phyloP scores from a whole-genome alignment of 2,329 filamentous ascomycete genomes.

The Hymenoscyphus scutula region DNA sequence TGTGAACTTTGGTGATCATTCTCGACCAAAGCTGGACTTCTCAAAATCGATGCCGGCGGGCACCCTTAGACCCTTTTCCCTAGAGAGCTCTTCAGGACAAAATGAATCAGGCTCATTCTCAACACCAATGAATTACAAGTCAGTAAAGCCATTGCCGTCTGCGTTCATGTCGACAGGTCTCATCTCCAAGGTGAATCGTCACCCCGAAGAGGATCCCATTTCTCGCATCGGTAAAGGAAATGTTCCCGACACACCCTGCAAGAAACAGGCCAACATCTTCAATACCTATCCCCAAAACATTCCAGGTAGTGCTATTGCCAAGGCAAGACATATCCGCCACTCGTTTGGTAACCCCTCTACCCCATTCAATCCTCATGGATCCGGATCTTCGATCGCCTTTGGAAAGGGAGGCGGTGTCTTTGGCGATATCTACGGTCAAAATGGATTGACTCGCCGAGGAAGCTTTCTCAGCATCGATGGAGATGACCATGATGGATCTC shows the following conservation, averaged over 20 bases:
- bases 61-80: slow-evolving; percentile 48
- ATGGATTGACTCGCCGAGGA: slow-evolving; percentile 45
- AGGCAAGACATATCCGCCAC: slow-evolving; percentile 62
- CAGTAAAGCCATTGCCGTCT: slow-evolving; percentile 71
- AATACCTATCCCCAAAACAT: slow-evolving; percentile 59
- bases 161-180: slow-evolving; percentile 94
- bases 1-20: slow-evolving; percentile 51
- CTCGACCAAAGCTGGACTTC: slow-evolving; percentile 56
- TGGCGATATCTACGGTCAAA: slow-evolving; percentile 49
- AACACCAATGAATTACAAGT: slow-evolving; percentile 75
- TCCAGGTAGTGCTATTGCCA: slow-evolving; percentile 58
- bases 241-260: slow-evolving; percentile 95
- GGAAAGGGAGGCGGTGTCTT: slow-evolving; percentile 60
- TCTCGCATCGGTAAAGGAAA: slow-evolving; percentile 50
- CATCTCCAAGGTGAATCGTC: slow-evolving; percentile 90
- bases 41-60: slow-evolving; percentile 75
- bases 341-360: slow-evolving; percentile 79
- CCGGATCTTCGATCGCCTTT: slow-evolving; percentile 45
- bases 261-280: slow-evolving; percentile 72
- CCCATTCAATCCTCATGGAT: slow-evolving; percentile 66
- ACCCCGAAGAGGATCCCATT: slow-evolving; percentile 62
- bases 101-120: slow-evolving; percentile 55
- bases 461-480: slow-evolving; percentile 82
- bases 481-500: slow-evolving; percentile 45
- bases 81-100: slow-evolving; percentile 43